These are phyloP conservation scores for Ustilago shanxiensis DNA, from an alignment of 1,284 basidiomycete genomes.

Conservation along the genomic window DNA sequence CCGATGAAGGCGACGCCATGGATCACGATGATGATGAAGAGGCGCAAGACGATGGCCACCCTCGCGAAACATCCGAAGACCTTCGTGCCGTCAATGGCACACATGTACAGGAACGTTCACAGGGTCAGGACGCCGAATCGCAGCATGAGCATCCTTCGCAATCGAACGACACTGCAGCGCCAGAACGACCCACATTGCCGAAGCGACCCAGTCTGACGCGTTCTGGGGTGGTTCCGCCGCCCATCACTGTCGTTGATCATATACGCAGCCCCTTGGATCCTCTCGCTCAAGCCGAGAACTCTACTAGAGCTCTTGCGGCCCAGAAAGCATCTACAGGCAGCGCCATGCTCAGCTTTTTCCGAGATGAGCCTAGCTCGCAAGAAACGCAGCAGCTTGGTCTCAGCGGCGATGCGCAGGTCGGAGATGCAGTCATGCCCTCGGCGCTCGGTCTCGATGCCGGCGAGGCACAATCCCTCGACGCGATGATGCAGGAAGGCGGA, in stretches of 20 bases:
- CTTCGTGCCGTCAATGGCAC: not conserved
- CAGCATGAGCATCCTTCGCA: slow-evolving; percentile 3
- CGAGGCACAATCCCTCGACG: slow-evolving; percentile 23
- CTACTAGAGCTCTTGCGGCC: slow-evolving; percentile 38
- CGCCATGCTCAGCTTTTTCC: slow-evolving; percentile 54
- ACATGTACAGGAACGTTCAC: not conserved
- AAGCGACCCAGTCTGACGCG: slow-evolving; percentile 61
- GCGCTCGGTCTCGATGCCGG: slow-evolving; percentile 49
- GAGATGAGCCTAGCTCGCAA: slow-evolving; percentile 31
- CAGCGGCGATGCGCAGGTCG: slow-evolving; percentile 28
- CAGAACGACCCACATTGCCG: slow-evolving; percentile 40
- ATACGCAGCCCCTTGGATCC: slow-evolving; percentile 29
- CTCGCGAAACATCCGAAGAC: not conserved
- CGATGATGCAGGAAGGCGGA: slow-evolving; percentile 29
- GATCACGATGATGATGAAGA: slow-evolving; percentile 31
- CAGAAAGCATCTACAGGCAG: slow-evolving; percentile 46
- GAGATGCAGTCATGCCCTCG: slow-evolving; percentile 41
- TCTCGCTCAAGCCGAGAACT: slow-evolving; percentile 38
- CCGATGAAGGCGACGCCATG: slow-evolving; percentile 22
- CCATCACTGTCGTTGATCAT: slow-evolving; percentile 35
- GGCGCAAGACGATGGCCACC: slow-evolving; percentile 20
- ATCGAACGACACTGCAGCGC: not conserved
- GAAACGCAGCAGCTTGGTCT: slow-evolving; percentile 26
- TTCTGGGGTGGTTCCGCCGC: slow-evolving; percentile 53
- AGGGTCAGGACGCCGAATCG: not conserved